A percentile compares a stretch with the other conserved stretches of the same genome.
These are phyloP conservation scores for Ceratobasidium sp. DNA, from an alignment of 1,284 basidiomycete genomes.

Conservation along the genomic window DNA sequence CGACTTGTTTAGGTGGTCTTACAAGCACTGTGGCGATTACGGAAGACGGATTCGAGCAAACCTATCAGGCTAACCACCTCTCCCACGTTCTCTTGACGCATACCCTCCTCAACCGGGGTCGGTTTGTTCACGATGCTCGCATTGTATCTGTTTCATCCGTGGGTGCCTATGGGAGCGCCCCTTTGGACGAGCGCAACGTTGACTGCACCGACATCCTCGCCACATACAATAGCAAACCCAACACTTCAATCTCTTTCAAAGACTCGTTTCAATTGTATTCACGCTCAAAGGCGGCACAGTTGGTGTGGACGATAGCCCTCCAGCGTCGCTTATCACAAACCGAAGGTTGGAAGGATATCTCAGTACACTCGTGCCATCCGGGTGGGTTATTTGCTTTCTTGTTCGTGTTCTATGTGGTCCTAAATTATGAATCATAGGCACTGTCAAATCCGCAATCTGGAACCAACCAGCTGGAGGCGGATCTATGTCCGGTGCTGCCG, in stretches of 20 bases:
- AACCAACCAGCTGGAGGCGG: background rate
- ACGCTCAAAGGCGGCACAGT: constrained; percentile 38
- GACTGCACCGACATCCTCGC: constrained; percentile 35
- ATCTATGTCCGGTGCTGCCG: background rate
- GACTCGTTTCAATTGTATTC: constrained; percentile 27
- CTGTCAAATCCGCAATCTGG: background rate
- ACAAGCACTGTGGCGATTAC: constrained; percentile 26
- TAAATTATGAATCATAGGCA: background rate
- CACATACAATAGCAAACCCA: constrained; percentile 1
- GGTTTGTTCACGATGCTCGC: constrained; percentile 26
- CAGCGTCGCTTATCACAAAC: constrained; percentile 7
- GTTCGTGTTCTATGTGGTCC: background rate
- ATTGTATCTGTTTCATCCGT: constrained; percentile 39
- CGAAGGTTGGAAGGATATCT: constrained; percentile 26
- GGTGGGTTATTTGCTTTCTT: background rate
- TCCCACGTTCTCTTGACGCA: constrained; percentile 35
- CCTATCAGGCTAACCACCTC: constrained; percentile 45
- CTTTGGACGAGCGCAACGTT: constrained; percentile 27
- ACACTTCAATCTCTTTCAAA: constrained; percentile 3
- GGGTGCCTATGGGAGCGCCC: constrained; percentile 27
- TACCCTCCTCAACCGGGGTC: constrained; percentile 36
- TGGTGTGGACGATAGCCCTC: constrained; percentile 34
- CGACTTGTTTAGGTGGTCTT: constrained; percentile 24
- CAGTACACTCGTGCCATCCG: constrained; percentile 40
- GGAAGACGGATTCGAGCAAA: constrained; percentile 41